These are phyloP conservation scores for Candida pseudocylindracea DNA, from an alignment of 1,139 yeast species.

Conservation along the genomic window DNA sequence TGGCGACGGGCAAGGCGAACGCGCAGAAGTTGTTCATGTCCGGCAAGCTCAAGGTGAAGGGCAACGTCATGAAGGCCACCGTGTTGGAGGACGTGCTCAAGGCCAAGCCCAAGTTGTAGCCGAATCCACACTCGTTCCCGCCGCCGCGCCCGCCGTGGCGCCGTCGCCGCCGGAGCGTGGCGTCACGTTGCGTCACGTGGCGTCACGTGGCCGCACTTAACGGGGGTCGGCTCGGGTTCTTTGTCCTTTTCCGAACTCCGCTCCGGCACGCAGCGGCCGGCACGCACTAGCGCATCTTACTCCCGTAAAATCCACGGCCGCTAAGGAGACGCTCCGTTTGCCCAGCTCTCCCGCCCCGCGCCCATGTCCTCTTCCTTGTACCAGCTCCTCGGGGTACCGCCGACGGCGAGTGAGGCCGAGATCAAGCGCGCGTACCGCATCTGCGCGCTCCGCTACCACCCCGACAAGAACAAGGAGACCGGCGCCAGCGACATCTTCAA, in stretches of 20 bases:
- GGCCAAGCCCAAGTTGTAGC: slow-evolving; percentile 18
- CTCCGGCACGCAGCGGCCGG: no score
- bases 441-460: slow-evolving; percentile 54
- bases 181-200: no score
- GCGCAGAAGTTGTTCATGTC: slow-evolving; percentile 72
- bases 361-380: slow-evolving; percentile 13
- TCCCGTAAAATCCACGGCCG: no score
- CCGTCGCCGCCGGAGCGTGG: no score
- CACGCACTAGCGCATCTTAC: no score
- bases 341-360: no score
- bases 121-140: not conserved
- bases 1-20: slow-evolving; percentile 59
- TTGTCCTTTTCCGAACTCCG: no score
- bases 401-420: slow-evolving; percentile 38
- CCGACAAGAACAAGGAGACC: slow-evolving; percentile 65
- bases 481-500: slow-evolving; percentile 74
- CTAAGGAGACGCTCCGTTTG: no score
- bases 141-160: no score
- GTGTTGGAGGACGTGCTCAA: slow-evolving; percentile 54
- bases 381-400: slow-evolving; percentile 43
- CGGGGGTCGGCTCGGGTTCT: no score
- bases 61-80: slow-evolving; percentile 80
- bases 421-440: slow-evolving; percentile 61
- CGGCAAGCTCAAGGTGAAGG: slow-evolving; percentile 71
- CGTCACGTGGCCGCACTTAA: no score